These are phyloP conservation scores for Kwoniella mangroviensis DNA, from an alignment of 768 basidiomycete species.

Conservation along the genomic window DNA sequence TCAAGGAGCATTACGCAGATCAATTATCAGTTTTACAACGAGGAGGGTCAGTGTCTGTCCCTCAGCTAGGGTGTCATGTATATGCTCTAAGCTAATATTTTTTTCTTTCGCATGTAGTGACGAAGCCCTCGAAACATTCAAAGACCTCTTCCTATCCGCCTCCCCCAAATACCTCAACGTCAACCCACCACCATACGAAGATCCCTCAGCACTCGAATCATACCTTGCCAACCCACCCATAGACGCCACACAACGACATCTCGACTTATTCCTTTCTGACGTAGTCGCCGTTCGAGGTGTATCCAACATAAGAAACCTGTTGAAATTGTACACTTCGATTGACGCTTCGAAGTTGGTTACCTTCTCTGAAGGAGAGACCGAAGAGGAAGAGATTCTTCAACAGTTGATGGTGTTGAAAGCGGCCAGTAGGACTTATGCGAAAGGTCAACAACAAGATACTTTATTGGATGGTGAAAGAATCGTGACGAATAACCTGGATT, in stretches of 20 bases:
- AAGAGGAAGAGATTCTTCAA: slow-evolving; percentile 92
- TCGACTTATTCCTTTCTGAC: slow-evolving; percentile 80
- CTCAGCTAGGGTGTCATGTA: too few species aligned
- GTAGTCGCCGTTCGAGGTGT: slow-evolving; percentile 75
- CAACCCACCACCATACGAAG: slow-evolving; percentile 91
- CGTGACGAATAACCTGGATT: slow-evolving; percentile 91
- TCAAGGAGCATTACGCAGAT: slow-evolving; percentile 92
- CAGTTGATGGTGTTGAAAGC: slow-evolving; percentile 98
- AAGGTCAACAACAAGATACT: slow-evolving; percentile 59
- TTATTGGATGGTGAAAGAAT: slow-evolving; percentile 84
- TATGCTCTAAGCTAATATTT: slow-evolving; percentile 26
- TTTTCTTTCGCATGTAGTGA: slow-evolving; percentile 33
- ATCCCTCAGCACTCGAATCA: slow-evolving; percentile 66
- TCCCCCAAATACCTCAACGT: slow-evolving; percentile 97
- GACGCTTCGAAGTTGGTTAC: slow-evolving; percentile 88
- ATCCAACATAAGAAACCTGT: slow-evolving; percentile 83
- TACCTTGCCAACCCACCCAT: slow-evolving; percentile 60
- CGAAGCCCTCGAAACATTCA: slow-evolving; percentile 77
- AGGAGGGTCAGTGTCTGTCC: slow-evolving; percentile 65
- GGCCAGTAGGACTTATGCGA: slow-evolving; percentile 68
- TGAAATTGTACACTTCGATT: slow-evolving; percentile 93
- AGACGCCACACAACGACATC: slow-evolving; percentile 84
- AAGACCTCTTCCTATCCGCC: slow-evolving; percentile 91
- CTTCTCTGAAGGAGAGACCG: slow-evolving; percentile 63
- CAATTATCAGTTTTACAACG: slow-evolving; percentile 83